These are phyloP conservation scores for Aspergillus clavatus DNA, from an alignment of 2,329 filamentous ascomycete genomes.

Conservation along the genomic window DNA sequence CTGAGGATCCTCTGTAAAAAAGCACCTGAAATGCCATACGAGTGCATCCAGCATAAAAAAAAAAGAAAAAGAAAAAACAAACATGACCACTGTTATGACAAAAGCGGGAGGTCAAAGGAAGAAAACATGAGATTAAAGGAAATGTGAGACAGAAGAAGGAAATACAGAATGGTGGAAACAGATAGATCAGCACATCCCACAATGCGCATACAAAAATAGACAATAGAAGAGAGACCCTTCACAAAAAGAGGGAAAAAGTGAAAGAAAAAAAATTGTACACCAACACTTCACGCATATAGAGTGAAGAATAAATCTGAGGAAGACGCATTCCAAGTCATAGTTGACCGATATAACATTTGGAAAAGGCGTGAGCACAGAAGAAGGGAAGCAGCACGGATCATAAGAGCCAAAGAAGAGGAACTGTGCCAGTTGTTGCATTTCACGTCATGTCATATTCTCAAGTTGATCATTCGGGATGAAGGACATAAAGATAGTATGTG, in stretches of 20 bases:
- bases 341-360: not conserved
- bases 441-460: constrained; percentile 13
- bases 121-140: no score
- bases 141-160: constrained; percentile 10
- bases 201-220: constrained; percentile 21
- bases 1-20: no score
- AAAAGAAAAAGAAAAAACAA: not conserved
- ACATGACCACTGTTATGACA: not conserved
- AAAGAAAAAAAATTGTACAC: not conserved
- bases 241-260: no score
- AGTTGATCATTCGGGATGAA: constrained; percentile 4
- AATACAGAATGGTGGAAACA: constrained; percentile 2
- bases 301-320: not conserved
- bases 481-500: constrained; percentile 6
- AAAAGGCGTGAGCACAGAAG: not conserved
- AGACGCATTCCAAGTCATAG: not conserved
- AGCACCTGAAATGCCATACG: no score
- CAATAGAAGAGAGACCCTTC: constrained; percentile 22
- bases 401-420: not conserved
- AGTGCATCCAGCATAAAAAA: no score
- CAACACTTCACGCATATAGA: not conserved
- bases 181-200: not conserved
- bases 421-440: constrained; percentile 6
- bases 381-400: not conserved
- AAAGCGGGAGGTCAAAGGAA: not conserved